Conservation (phyloP, 1,139 yeast species). For the Yamadazyma sp. region DNA sequence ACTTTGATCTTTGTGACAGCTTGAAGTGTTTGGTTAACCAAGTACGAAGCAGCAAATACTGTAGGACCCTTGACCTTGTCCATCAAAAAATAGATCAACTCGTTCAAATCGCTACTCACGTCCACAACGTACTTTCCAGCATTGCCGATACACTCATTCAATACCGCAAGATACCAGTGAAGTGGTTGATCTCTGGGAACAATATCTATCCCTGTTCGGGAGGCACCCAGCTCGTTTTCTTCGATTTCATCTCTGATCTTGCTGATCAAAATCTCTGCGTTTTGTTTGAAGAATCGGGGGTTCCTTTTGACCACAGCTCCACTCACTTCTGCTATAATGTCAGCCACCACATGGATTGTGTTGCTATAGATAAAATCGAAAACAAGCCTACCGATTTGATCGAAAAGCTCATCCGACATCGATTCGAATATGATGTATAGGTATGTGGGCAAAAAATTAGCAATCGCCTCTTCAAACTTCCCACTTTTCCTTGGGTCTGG, state of each 20-base stretch:
- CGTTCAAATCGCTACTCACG: conserved; percentile 46
- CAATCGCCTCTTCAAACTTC: conserved; percentile 52
- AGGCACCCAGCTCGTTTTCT: conserved; percentile 84
- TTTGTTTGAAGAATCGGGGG: conserved; percentile 46
- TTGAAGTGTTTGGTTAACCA: conserved; percentile 67
- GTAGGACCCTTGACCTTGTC: conserved; percentile 68
- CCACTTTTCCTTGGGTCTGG: conserved; percentile 59
- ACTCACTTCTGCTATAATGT: conserved; percentile 67
- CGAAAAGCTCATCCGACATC: conserved; percentile 63
- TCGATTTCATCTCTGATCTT: conserved; percentile 67
- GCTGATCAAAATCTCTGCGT: conserved; percentile 47
- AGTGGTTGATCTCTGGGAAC: conserved; percentile 77
- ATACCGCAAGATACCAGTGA: conserved; percentile 68
- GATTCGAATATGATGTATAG: conserved; percentile 70
- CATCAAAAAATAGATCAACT: conserved; percentile 53
- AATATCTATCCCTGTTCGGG: conserved; percentile 67
- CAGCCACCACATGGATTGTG: conserved; percentile 65
- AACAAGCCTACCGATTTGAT: conserved; percentile 50
- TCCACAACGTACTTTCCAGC: conserved; percentile 54
- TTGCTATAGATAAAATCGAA: conserved; percentile 58
- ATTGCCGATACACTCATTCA: conserved; percentile 72
- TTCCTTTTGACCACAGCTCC: conserved; percentile 68
- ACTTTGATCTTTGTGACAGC: conserved; percentile 63
- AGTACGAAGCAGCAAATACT: conserved; percentile 44
- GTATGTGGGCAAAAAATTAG: conserved; percentile 62